Evolutionary conservation across 1,139 yeast genomes (phyloP), one percentile per base, ranked within the genome.

Genomic region (Taphrina pruni): DNA sequence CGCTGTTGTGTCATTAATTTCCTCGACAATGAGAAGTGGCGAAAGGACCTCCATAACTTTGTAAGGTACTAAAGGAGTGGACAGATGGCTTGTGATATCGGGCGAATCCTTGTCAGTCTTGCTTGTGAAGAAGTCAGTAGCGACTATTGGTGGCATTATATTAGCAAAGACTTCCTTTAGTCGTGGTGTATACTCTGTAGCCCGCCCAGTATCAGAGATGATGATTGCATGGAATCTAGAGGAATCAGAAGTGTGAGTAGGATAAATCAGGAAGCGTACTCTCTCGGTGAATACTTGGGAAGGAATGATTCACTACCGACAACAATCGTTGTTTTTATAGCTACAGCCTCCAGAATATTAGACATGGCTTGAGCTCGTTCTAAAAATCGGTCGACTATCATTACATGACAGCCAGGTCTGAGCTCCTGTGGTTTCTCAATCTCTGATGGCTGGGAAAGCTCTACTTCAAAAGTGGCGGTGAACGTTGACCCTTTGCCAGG

Each of bases 401-500:
- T 12, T 35, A 56, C 60, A 56, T n/a, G 36, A n/a, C 1, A 21
- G 12, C n/a, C 8, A 2, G 54, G 17, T 1, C 1, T 8, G 9
- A 35, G 8, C 12, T 11, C n/a, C 3, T 1, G 38, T 11, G 36
- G n/a, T 2, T 8, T 6, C 14, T 8, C 9, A 21, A 20, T 26
- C n/a, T 21, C 54, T 6, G 1, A 9, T 4, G 54, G 12, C 7
- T 21, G 26, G 7, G 36, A 20, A 26, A 56, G 43, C 8, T n/a
- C 48, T 1, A 56, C 26, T 20, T 60, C 64, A 46, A 60, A 60
- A 8, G 54, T 60, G 21, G 45, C 39, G 7, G 52, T 45, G 43
- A 60, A 60, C 1, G 64, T 60, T 17, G 64, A 45, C 11, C 64
- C 64, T 17, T 60, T 17, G 35, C 64, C 64, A n/a, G 26, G n/a